Conservation (phyloP, 768 basidiomycete genomes). For the Suillus bovinus region DNA sequence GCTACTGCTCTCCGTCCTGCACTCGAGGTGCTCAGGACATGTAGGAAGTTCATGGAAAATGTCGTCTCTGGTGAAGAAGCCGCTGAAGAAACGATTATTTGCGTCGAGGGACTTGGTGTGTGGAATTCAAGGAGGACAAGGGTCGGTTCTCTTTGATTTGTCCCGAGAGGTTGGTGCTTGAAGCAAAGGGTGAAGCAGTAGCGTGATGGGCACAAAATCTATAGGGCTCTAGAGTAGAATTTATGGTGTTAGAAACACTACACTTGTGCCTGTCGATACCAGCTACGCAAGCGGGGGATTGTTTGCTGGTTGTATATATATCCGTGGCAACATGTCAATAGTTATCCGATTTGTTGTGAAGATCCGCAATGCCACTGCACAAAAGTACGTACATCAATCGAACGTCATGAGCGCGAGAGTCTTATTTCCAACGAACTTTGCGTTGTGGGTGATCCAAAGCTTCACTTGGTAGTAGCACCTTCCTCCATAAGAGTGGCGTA, state of each 20-base stretch:
- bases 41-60: slow-evolving; percentile 47
- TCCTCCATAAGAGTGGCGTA: neutral
- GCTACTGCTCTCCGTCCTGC: slow-evolving; percentile 46
- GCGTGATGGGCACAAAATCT: neutral
- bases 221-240: neutral
- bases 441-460: neutral
- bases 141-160: slow-evolving; percentile 48
- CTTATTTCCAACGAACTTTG: neutral
- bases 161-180: slow-evolving; percentile 47
- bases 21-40: slow-evolving; percentile 42
- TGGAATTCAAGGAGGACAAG: slow-evolving; percentile 44
- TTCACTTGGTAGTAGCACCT: neutral
- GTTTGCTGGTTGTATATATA: neutral
- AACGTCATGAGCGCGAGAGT: neutral
- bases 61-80: slow-evolving; percentile 45
- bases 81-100: slow-evolving; percentile 32
- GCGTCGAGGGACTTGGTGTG: slow-evolving; percentile 38
- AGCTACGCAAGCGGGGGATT: neutral
- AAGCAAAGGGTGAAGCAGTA: slow-evolving; percentile 26
- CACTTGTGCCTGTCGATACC: neutral
- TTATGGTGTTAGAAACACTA: neutral
- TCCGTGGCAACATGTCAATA: neutral
- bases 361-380: neutral
- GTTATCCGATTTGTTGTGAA: neutral
- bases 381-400: neutral